Percentiles rank a stretch among this genome's conserved stretches.
phyloP scores from a whole-genome alignment of 495 filamentous ascomycete genomes.

The Venustampulla echinocandica region DNA sequence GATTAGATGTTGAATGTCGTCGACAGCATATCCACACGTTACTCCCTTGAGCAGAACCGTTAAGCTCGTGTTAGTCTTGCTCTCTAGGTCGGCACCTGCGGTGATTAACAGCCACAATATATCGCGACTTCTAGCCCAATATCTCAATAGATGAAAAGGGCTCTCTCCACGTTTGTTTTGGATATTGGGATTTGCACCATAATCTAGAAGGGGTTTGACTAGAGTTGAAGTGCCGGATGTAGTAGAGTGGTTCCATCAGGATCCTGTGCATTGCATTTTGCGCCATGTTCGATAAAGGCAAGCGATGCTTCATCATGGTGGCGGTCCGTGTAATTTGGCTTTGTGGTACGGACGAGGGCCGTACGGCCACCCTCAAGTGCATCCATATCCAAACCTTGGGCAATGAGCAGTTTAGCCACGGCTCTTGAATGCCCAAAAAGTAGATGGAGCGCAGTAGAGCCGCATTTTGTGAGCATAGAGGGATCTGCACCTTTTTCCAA shows the following conservation, averaged over 20 bases:
- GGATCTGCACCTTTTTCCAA: slow-evolving; percentile 24
- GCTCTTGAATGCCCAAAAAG: neutral
- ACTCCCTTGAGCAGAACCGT: neutral
- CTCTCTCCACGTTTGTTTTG: slow-evolving; percentile 4
- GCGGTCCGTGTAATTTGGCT: too few relatives aligned
- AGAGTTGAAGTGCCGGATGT: neutral
- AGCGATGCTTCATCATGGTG: too few relatives aligned
- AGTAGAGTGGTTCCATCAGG: too few relatives aligned
- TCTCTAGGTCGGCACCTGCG: neutral
- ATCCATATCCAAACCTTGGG: slow-evolving; percentile 10
- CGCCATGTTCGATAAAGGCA: too few relatives aligned
- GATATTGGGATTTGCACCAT: slow-evolving; percentile 8
- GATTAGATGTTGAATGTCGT: neutral
- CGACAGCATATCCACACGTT: neutral
- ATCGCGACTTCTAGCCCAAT: too few relatives aligned
- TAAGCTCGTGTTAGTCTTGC: neutral
- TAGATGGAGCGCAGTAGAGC: slow-evolving; percentile 11
- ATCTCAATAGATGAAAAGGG: slow-evolving; percentile 11
- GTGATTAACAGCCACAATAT: neutral
- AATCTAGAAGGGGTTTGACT: neutral
- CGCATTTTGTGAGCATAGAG: slow-evolving; percentile 10
- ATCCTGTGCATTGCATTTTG: too few relatives aligned
- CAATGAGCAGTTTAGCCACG: slow-evolving; percentile 4
- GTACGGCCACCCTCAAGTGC: too few relatives aligned
- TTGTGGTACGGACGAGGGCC: too few relatives aligned